Evolutionary conservation across 2,329 filamentous ascomycete species (phyloP), one percentile per base, ranked within the genome.

Genomic region (Lasiodiplodia hormozganensis): DNA sequence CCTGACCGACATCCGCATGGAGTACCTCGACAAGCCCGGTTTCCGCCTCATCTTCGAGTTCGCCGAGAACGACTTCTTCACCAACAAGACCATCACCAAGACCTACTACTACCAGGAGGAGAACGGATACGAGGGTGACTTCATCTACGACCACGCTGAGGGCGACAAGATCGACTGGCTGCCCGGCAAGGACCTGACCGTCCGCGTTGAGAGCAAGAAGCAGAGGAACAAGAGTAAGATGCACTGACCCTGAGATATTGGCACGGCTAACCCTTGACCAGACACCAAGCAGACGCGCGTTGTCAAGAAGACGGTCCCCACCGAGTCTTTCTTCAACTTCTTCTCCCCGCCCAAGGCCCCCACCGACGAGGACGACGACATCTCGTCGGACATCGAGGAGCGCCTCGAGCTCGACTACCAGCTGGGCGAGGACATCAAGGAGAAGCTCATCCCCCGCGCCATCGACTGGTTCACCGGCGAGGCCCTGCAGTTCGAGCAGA

Each of bases 391-490:
- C 79, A 97, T 99, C 65, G 96, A 99, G 85, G 94, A 97, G 83
- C 94, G 96, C 72, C 89, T 99, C 68, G 96, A 99, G 85, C 90
- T 99, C 65, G 96, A 99, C 84, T 99, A 98, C 82, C 95, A 98
- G 84, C 90, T 99, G 54, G 96, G 96, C 73, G 96, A 99, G 85
- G 96, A 99, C 79, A 97, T 99, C 85, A 99, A 99, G 86, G 96
- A 99, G 88, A 99, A 99, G 86, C 88, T 99, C 73, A 99, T 99
- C 74, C 96, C 96, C 72, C 94, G 95, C 74, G 96, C 96, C 69
- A 96, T 99, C 76, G 96, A 99, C 83, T 99, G 96, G 96, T 99
- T 99, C 82, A 99, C 96, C 65, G 96, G 96, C 69, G 96, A 99
- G 84, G 96, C 96, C 74, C 90, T 99, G 72, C 94, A 96, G 75